A percentile compares a stretch with the other conserved stretches of the same genome.
Conservation (phyloP, 108 stramenopile genomes). For the Schizochytrium sp. region DNA sequence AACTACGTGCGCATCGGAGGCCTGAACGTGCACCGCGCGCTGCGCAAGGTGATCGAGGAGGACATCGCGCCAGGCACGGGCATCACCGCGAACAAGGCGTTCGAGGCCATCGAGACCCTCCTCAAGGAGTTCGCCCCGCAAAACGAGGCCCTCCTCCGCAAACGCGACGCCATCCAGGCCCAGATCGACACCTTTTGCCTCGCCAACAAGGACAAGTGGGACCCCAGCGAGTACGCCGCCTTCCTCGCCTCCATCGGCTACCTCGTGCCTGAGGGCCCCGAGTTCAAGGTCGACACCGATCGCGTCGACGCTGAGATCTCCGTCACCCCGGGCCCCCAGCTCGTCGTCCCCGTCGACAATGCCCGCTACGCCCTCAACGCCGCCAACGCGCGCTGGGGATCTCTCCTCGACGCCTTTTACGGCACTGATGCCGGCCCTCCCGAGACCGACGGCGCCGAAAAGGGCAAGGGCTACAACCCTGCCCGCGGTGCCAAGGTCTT, state of each 20-base stretch:
- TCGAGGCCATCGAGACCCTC: neutral
- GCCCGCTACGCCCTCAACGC: constrained; percentile 32
- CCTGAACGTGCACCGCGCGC: neutral
- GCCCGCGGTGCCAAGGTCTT: neutral
- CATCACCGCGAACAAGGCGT: neutral
- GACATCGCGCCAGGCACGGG: neutral
- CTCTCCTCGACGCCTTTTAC: constrained; percentile 22
- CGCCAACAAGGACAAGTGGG: neutral
- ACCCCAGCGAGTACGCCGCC: neutral
- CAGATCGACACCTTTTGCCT: neutral
- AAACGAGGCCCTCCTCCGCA: neutral
- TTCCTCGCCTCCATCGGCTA: constrained; percentile 19
- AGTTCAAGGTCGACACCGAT: neutral
- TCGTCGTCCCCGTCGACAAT: constrained; percentile 22
- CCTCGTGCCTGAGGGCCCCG: neutral
- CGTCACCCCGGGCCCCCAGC: constrained; percentile 20
- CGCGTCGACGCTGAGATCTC: constrained; percentile 3
- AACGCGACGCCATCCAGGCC: constrained; percentile 8
- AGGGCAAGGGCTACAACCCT: constrained; percentile 19
- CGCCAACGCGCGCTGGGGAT: constrained; percentile 27
- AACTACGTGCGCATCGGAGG: constrained; percentile 13
- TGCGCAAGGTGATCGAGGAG: neutral
- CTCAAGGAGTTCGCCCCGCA: neutral
- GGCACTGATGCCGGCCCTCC: constrained; percentile 18
- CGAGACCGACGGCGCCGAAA: neutral